phyloP scores from a whole-genome alignment of 1,139 yeast species.

The Debaryomycetaceae sp. region DNA sequence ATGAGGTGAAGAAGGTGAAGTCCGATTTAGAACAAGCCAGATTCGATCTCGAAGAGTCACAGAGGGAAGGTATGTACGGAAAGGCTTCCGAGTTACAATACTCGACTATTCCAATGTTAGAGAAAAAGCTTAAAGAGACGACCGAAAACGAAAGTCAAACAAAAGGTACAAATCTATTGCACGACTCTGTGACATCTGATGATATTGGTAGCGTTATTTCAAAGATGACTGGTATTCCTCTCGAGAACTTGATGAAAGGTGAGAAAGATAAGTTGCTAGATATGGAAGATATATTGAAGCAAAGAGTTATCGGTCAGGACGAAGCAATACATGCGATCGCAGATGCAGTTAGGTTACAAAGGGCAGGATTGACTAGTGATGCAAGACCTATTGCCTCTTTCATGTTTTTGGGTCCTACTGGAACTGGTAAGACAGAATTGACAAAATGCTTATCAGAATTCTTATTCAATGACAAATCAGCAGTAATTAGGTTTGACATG shows the following conservation, averaged over 20 bases:
- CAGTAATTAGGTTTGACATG: conserved; percentile 93
- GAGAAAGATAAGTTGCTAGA: conserved; percentile 85
- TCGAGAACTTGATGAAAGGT: conserved; percentile 86
- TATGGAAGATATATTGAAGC: conserved; percentile 78
- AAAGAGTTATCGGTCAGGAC: conserved; percentile 90
- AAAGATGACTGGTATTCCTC: conserved; percentile 94
- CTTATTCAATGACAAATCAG: conserved; percentile 79
- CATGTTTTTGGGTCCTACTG: conserved; percentile 95
- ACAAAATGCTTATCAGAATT: conserved; percentile 91
- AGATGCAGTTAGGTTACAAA: conserved; percentile 91
- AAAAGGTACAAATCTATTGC: conserved; percentile 46
- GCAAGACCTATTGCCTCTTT: conserved; percentile 94
- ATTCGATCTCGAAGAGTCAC: conserved; percentile 76
- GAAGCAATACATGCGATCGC: conserved; percentile 88
- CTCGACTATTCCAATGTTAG: conserved; percentile 77
- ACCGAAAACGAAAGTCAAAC: conserved; percentile 39
- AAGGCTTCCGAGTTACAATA: conserved; percentile 88
- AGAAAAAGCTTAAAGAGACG: conserved; percentile 47
- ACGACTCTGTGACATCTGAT: conserved; percentile 90
- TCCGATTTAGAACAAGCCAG: conserved; percentile 80
- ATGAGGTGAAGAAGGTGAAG: conserved; percentile 72
- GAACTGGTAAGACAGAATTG: conserved; percentile 95
- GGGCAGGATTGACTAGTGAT: conserved; percentile 94
- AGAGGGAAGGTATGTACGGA: conserved; percentile 81
- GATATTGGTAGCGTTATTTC: conserved; percentile 92